phyloP scores from a whole-genome alignment of 139 green algal species.

The Haematococcus sp. region DNA sequence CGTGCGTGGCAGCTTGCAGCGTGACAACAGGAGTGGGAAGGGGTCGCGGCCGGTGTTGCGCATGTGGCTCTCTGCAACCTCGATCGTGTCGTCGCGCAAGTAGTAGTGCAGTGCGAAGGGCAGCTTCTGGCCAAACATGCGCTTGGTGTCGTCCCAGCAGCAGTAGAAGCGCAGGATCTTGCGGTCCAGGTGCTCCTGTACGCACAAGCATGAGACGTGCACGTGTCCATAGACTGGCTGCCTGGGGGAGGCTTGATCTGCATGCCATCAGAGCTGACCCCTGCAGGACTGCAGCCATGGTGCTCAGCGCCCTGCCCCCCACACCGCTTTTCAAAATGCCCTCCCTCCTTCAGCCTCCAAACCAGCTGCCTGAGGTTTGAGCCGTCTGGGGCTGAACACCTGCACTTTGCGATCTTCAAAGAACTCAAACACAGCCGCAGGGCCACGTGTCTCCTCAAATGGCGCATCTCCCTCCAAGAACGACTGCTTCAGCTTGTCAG shows the following conservation, averaged over 20 bases:
- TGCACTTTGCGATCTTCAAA: constrained; percentile 5
- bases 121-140: constrained; percentile 64
- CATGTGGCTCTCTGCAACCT: constrained; percentile 50
- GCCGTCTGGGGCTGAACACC: neutral
- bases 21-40: constrained; percentile 37
- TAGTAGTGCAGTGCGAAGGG: constrained; percentile 79
- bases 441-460: neutral
- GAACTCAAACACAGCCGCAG: constrained; percentile 11
- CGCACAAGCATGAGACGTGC: neutral
- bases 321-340: no score
- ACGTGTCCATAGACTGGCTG: no score
- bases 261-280: no score
- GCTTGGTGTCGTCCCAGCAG: constrained; percentile 74
- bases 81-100: constrained; percentile 74
- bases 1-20: constrained; percentile 39
- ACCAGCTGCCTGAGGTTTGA: neutral
- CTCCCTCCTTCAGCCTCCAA: no score
- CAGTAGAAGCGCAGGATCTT: constrained; percentile 85
- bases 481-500: no score
- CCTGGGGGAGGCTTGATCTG: no score
- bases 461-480: neutral
- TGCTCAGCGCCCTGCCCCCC: no score
- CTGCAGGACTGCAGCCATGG: no score
- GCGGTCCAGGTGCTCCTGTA: constrained; percentile 30
- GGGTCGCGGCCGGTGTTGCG: constrained; percentile 44